Evolutionary conservation across 805 yeast species (phyloP).

Genomic region (Yamadazyma olivae): DNA sequence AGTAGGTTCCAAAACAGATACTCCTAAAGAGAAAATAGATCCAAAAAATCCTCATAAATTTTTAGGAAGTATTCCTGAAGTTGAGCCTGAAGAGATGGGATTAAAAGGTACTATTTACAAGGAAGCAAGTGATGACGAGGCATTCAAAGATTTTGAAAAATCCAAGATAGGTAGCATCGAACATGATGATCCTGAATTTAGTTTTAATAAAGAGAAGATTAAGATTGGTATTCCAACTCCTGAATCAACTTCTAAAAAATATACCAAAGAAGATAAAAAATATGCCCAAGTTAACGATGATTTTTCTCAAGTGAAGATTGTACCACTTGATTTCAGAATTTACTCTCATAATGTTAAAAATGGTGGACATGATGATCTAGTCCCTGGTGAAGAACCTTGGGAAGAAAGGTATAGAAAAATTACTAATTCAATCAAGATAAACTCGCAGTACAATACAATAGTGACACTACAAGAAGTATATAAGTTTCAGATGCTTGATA

Average conservation of each 20-base stretch:
- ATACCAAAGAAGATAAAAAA: conserved; percentile 6
- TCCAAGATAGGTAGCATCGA: conserved; percentile 11
- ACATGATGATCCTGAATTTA: conserved; percentile 11
- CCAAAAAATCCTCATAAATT: conserved; percentile 19
- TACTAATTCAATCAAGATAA: conserved; percentile 23
- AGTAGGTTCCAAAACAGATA: background rate
- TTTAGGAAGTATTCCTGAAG: conserved; percentile 20
- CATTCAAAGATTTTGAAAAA: conserved; percentile 6
- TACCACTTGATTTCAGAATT: conserved; percentile 24
- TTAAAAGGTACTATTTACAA: conserved; percentile 13
- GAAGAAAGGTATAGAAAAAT: conserved; percentile 14
- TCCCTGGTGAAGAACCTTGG: conserved; percentile 27
- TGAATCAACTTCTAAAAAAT: conserved; percentile 4
- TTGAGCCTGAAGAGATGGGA: conserved; percentile 16
- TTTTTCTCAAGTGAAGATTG: conserved; percentile 7
- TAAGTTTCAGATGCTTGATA: conserved; percentile 31
- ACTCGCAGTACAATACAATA: conserved; percentile 24
- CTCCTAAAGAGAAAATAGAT: conserved; percentile 6
- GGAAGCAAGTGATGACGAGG: conserved; percentile 15
- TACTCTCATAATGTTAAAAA: conserved; percentile 35
- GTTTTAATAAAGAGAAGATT: conserved; percentile 8
- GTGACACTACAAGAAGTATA: conserved; percentile 40
- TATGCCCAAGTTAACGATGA: conserved; percentile 9
- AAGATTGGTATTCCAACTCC: conserved; percentile 11
- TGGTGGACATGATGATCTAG: conserved; percentile 22